Evolutionary conservation across 1,284 basidiomycete species (phyloP), one percentile per base, ranked within the genome.

Genomic region (Fistulinella cinereoalba): DNA sequence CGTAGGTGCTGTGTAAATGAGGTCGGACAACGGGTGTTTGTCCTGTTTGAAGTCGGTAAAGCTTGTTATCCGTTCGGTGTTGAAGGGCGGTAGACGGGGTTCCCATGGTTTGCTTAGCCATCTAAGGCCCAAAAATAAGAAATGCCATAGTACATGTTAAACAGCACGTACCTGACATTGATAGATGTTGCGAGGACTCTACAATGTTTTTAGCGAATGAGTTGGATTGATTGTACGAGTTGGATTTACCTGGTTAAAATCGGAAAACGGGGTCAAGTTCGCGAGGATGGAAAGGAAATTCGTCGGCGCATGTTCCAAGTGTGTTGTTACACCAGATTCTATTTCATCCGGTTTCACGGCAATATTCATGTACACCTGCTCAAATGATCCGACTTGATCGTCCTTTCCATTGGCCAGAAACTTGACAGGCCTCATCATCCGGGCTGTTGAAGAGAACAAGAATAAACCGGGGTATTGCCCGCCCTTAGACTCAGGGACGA

Each of bases 61-160:
- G 82, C 72, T 99, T 99, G 78, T 99, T 99, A 72, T 99, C 97
- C 12, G 97, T 99, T 52, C 97, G 80, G 61, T 93, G 90, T 58
- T 81, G 80, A 24, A 98, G 67, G 4, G 93, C 90, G 1, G 94
- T 97, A 25, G 92, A 87, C 1, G 97, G 96, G 24, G 97, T 99
- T 32, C 97, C 97, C 97, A 99, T 99, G 1, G 92, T 91, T 80
- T 99, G 97, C 77, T 99, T 99, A 70, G 93, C 94, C 97, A 99
- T 99, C 86, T 98, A 56, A 23, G 48, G 2, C 24, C 18, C 15
- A 38, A 33, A 7, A 3, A 27, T 65, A 39, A 53, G 44, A 48
- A 48, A 33, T 46, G 19, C 21, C 15, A 18, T 22, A 16, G 32
- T 46, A 34, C 29, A 44, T 21, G 22, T 47, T 42, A 32, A 29